Evolutionary conservation across 805 yeast genomes (phyloP).

Genomic region (Kuraishia ogatae): DNA sequence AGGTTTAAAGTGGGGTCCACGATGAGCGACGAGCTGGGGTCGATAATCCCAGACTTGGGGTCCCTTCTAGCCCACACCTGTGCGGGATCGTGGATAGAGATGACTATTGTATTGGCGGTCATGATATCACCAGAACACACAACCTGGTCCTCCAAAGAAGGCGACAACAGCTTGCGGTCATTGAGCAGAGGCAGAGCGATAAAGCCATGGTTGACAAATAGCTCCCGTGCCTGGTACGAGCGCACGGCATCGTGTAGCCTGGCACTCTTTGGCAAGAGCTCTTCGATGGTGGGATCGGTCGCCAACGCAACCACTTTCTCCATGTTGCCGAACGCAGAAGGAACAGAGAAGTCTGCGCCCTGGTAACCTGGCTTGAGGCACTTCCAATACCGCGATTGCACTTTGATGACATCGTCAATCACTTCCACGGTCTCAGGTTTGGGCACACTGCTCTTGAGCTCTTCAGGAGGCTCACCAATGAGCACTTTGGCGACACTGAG

Average conservation of each 20-base stretch:
- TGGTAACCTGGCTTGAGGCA: conserved; percentile 62
- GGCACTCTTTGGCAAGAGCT: conserved; percentile 31
- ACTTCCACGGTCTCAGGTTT: conserved; percentile 70
- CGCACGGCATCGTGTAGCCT: conserved; percentile 70
- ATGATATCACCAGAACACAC: conserved; percentile 66
- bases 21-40: conserved; percentile 61
- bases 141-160: conserved; percentile 52
- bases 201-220: conserved; percentile 48
- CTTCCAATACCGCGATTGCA: conserved; percentile 85
- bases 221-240: conserved; percentile 51
- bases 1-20: conserved; percentile 67
- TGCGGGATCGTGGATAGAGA: conserved; percentile 85
- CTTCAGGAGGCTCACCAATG: conserved; percentile 93
- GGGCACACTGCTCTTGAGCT: conserved; percentile 57
- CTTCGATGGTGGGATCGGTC: conserved; percentile 28
- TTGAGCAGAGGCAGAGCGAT: conserved; percentile 58
- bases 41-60: conserved; percentile 71
- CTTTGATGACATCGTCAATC: conserved; percentile 68
- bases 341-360: conserved; percentile 23
- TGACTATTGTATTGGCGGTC: conserved; percentile 51
- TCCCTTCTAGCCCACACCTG: conserved; percentile 85
- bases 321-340: conserved; percentile 20
- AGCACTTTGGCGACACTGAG: conserved; percentile 85
- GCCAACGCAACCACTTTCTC: conserved; percentile 30
- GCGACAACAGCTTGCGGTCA: conserved; percentile 30